Base-by-base conservation (phyloP, 2,329 filamentous ascomycete genomes). In the Phialophora tarda region DNA sequence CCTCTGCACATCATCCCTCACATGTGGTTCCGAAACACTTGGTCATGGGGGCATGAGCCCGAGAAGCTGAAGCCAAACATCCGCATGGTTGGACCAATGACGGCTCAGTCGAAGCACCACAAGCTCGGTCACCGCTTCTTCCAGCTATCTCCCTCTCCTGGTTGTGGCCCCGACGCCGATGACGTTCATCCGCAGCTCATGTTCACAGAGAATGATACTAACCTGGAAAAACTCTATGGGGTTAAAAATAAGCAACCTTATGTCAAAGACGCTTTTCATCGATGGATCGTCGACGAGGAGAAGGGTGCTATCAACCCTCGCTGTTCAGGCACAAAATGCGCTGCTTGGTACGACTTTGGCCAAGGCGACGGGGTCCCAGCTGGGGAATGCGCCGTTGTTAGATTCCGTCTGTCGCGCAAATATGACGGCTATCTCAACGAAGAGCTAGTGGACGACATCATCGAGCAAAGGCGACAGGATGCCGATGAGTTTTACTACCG, bases 151-250 rank as follows among this genome's bases (percentile, higher is more conserved):
- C 94, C 95, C 0, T 98, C 94, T 8, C 95, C 94, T 0, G 92
- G 93, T 59, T 88, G 91, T 64, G 92, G 91, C 10, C 82, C 86
- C 11, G 90, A 88, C 69, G 89, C 91, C 38, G 86, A 93, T 38
- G 94, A 98, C 78, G 88, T 98, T 48, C 83, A 93, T 75, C 95
- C 95, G 1, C 82, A 92, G 74, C 82, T 97, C 73, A 83, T 98
- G 65, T 98, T 96, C 79, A 98, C 94, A 1, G 94, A 97, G 73
- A 98, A 98, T 75, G 93, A 98, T 74, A 96, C 91, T 73, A 98
- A 98, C 76, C 90, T 88, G 77, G 84, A 93, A 69, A 79, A 82
- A 12, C 84, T 98, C 1, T 97, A 95, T 78, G 85, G 84, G 3
- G 89, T 89, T 56, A 82, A 91, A 77, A 98, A 98, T 77, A 86